These are phyloP conservation scores for Eucalyptus paniculata DNA, from an alignment of 345 rosid genomes.

Conservation along the genomic window DNA sequence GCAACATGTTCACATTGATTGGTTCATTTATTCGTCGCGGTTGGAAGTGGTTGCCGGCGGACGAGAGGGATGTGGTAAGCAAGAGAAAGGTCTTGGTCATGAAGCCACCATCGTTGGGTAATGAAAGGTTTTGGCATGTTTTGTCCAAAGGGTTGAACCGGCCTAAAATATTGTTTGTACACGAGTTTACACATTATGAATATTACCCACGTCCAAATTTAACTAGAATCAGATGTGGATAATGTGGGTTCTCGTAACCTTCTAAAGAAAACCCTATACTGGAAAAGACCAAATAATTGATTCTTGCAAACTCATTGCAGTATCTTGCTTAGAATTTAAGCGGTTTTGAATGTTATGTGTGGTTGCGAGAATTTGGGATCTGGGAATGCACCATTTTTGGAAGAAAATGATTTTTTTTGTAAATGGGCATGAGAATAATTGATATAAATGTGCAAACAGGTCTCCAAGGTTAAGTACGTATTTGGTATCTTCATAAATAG, in stretches of 20 bases:
- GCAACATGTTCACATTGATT: neutral
- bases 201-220: neutral
- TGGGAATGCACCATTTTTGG: neutral
- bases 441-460: neutral
- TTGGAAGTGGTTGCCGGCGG: neutral
- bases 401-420: neutral
- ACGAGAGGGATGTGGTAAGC: neutral
- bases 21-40: neutral
- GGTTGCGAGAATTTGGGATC: neutral
- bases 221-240: too few species aligned
- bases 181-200: neutral
- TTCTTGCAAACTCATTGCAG: neutral
- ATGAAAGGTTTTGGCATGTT: too few species aligned
- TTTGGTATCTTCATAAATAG: neutral
- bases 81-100: neutral
- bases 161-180: neutral
- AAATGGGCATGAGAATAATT: neutral
- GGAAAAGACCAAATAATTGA: neutral
- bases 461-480: neutral
- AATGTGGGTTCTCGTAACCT: too few species aligned
- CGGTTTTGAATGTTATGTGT: neutral
- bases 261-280: neutral
- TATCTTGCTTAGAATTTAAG: neutral
- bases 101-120: too few species aligned
- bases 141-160: neutral